These are phyloP conservation scores for Plasmodium vinckei DNA, from an alignment of 169 alveolate species.

Conservation along the genomic window DNA sequence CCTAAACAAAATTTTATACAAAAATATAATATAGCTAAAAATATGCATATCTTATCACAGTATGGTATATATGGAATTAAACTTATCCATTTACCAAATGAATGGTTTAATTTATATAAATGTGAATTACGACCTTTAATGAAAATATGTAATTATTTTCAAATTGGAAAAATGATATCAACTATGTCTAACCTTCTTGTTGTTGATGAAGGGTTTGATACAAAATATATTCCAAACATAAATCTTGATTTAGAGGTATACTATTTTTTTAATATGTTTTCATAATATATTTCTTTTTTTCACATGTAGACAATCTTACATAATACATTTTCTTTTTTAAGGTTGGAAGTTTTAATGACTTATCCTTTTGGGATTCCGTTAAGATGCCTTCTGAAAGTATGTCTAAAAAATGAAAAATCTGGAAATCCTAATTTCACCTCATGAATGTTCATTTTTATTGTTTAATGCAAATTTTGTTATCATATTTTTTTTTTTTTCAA, in stretches of 20 bases:
- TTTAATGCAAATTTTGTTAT: not conserved
- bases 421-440: too few relatives aligned
- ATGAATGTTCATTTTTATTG: too few relatives aligned
- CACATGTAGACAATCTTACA: not conserved
- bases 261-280: too few relatives aligned
- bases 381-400: constrained; percentile 43
- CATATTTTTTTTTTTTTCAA: not conserved
- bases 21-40: constrained; percentile 34
- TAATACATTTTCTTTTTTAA: not conserved
- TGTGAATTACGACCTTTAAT: constrained; percentile 72
- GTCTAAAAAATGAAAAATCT: not conserved
- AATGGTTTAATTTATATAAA: constrained; percentile 63
- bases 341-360: constrained; percentile 7
- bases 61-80: constrained; percentile 75
- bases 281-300: not conserved
- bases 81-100: constrained; percentile 60
- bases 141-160: constrained; percentile 38
- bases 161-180: constrained; percentile 58
- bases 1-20: constrained; percentile 33
- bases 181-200: constrained; percentile 56
- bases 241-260: constrained; percentile 17
- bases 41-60: constrained; percentile 23
- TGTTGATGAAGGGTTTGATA: constrained; percentile 63
- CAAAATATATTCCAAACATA: constrained; percentile 65
- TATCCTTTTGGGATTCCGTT: not conserved